phyloP scores from a whole-genome alignment of 2,329 filamentous ascomycete species.

The Trichoderma lentiforme region DNA sequence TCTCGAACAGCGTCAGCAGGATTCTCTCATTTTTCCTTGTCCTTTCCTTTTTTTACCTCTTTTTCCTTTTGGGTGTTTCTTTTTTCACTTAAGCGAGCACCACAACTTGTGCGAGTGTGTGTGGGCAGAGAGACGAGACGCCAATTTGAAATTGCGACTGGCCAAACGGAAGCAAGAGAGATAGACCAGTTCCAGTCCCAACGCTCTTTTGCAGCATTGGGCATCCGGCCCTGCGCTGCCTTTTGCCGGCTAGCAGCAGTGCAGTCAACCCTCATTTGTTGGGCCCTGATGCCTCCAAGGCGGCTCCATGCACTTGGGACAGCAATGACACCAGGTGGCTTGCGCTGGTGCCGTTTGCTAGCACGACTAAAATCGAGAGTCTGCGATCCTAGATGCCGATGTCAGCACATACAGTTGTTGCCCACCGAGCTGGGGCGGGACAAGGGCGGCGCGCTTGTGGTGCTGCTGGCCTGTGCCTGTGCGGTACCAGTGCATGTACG shows the following conservation, averaged over 20 bases:
- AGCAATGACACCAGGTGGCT: constrained; percentile 7
- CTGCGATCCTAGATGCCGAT: neutral
- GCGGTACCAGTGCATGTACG: neutral
- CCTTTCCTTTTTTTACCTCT: neutral
- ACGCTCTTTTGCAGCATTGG: neutral
- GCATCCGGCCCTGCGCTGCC: neutral
- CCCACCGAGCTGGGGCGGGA: neutral
- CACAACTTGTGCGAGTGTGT: neutral
- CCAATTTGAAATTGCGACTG: neutral
- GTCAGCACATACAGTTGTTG: neutral
- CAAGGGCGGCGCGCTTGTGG: neutral
- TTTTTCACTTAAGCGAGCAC: neutral
- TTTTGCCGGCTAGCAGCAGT: neutral
- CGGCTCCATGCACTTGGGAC: constrained; percentile 10
- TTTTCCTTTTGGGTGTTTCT: neutral
- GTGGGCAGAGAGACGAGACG: neutral
- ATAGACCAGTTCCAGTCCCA: neutral
- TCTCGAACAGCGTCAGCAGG: neutral
- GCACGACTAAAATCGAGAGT: neutral
- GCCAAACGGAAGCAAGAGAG: constrained; percentile 1
- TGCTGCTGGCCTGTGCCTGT: neutral
- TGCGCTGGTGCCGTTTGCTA: neutral
- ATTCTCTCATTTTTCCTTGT: neutral
- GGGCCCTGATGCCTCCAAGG: neutral
- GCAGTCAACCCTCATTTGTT: neutral